Conservation (phyloP, 306 rosid species). For the Hippophae tibetana region DNA sequence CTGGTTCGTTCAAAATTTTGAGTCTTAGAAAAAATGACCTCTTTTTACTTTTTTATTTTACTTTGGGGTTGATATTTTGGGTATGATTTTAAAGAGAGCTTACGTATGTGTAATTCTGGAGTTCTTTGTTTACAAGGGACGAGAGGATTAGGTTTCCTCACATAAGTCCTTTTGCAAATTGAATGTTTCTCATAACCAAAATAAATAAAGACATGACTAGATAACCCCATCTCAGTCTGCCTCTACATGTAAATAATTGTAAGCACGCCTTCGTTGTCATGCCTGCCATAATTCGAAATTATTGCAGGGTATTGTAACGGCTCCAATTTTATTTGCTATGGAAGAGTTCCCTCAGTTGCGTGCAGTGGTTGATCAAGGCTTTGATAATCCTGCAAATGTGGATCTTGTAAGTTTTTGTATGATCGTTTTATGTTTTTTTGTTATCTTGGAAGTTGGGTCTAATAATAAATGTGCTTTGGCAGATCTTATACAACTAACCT, state of each 20-base stretch:
- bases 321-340: constrained; percentile 88
- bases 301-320: constrained; percentile 83
- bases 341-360: constrained; percentile 91
- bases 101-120: too few species aligned
- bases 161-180: too few species aligned
- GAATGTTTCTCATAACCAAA: too few species aligned
- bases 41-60: too few species aligned
- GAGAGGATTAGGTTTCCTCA: too few species aligned
- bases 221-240: not conserved
- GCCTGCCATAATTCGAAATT: not conserved
- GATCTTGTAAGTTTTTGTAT: constrained; percentile 50
- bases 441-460: constrained; percentile 9
- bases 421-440: not conserved
- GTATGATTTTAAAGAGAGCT: too few species aligned
- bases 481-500: not conserved
- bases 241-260: too few species aligned
- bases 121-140: too few species aligned
- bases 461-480: not conserved
- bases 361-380: constrained; percentile 52
- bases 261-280: not conserved
- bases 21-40: too few species aligned
- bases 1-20: too few species aligned
- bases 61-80: too few species aligned
- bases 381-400: constrained; percentile 65
- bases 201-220: too few species aligned